Percentiles rank a stretch among this genome's conserved stretches.
Evolutionary conservation across 2,329 filamentous ascomycete species (phyloP).

Genomic region (Hawksworthiomyces lignivorus): DNA sequence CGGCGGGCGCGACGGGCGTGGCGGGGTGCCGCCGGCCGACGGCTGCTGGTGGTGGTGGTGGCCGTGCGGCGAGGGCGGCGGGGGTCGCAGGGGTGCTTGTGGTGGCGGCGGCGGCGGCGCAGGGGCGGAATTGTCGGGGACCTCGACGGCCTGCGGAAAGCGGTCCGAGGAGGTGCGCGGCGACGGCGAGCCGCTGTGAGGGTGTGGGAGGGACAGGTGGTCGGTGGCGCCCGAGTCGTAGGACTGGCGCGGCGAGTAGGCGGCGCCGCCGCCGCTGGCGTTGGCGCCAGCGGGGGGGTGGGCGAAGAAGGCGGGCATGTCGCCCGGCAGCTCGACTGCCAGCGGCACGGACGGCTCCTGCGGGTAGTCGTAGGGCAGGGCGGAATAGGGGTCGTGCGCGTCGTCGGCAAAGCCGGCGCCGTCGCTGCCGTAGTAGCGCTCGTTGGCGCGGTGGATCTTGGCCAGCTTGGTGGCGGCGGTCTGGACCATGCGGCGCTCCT

Average conservation of each 20-base stretch:
- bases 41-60: not conserved
- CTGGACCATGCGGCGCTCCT: slow-evolving; percentile 69
- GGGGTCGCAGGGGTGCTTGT: slow-evolving; percentile 14
- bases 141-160: slow-evolving; percentile 22
- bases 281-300: not conserved
- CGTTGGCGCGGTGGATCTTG: slow-evolving; percentile 71
- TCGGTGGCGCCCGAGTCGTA: slow-evolving; percentile 48
- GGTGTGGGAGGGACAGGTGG: slow-evolving; percentile 31
- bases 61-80: not conserved
- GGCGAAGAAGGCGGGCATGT: slow-evolving; percentile 32
- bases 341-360: slow-evolving; percentile 37
- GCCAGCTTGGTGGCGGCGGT: slow-evolving; percentile 73
- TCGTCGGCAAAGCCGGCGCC: slow-evolving; percentile 26
- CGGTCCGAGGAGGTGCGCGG: slow-evolving; percentile 45
- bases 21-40: too few species aligned
- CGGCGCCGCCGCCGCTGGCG: slow-evolving; percentile 18
- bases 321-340: slow-evolving; percentile 52
- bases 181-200: slow-evolving; percentile 29
- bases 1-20: too few species aligned
- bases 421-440: slow-evolving; percentile 46
- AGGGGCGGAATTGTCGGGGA: slow-evolving; percentile 21
- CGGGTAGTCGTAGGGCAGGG: slow-evolving; percentile 32
- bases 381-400: too few species aligned
- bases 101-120: slow-evolving; percentile 20
- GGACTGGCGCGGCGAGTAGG: slow-evolving; percentile 39